Conservation (phyloP, 2,329 filamentous ascomycete genomes). For the Pseudofabraea citricarpa region DNA sequence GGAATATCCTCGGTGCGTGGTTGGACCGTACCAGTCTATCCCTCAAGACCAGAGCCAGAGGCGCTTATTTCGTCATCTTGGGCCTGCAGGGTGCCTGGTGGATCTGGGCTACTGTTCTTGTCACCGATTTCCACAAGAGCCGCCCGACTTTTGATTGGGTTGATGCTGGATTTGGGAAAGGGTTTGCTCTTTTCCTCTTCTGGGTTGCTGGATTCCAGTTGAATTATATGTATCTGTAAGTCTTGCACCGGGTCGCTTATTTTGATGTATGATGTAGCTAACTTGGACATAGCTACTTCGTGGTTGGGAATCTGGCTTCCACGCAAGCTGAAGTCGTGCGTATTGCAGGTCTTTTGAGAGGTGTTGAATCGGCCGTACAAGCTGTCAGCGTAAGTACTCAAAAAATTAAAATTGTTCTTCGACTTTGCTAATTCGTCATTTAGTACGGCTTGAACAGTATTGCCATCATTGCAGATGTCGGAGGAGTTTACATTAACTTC, state of each 20-base stretch:
- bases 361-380: slow-evolving; percentile 69
- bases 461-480: slow-evolving; percentile 57
- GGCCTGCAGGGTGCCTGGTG: slow-evolving; percentile 63
- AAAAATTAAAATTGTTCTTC: too few species aligned
- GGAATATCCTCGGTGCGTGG: slow-evolving; percentile 55
- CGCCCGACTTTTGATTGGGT: slow-evolving; percentile 63
- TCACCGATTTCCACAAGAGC: slow-evolving; percentile 52
- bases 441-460: slow-evolving; percentile 62
- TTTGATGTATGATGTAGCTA: not conserved
- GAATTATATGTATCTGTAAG: slow-evolving; percentile 67
- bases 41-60: slow-evolving; percentile 20
- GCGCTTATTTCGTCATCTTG: slow-evolving; percentile 23
- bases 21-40: slow-evolving; percentile 18
- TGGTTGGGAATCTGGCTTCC: slow-evolving; percentile 60
- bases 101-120: slow-evolving; percentile 65
- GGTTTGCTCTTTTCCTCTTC: slow-evolving; percentile 64
- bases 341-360: slow-evolving; percentile 62
- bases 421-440: not conserved
- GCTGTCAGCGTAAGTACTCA: slow-evolving; percentile 51
- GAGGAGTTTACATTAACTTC: slow-evolving; percentile 67
- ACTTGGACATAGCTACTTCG: slow-evolving; percentile 53
- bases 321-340: slow-evolving; percentile 61
- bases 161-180: slow-evolving; percentile 57
- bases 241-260: slow-evolving; percentile 1
- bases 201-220: slow-evolving; percentile 64